Base-by-base conservation (phyloP, 2,329 filamentous ascomycete species). In the Fusarium sp. region DNA sequence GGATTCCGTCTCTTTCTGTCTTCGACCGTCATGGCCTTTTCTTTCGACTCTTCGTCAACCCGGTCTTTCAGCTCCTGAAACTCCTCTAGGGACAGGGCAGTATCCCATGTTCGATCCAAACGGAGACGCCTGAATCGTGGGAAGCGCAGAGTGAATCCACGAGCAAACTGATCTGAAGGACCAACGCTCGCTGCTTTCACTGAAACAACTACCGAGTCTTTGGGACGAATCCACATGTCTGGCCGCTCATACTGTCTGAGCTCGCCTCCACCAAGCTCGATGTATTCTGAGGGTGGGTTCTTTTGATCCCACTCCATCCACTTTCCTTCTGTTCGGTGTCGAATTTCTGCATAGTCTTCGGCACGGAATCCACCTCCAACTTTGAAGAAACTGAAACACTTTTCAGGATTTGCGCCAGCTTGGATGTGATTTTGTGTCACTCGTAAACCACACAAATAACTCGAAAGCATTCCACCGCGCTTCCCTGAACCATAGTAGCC, bases 301-400 rank as follows among this genome's bases (percentile, higher is more conserved):
- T 90, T 92, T 1, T 87, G 79, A 81, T 98, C 92, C 95, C 95
- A 99, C 35, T 94, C 90, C 14, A 89, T 88, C 97, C 97, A 99
- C 81, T 98, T 98, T 6, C 94, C 95, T 68, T 98, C 94, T 0
- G 96, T 98, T 27, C 91, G 88, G 78, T 97, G 94, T 6, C 91
- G 88, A 54, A 99, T 92, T 66, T 93, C 90, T 0, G 93, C 91
- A 80, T 98, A 98, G 79, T 99, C 97, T 62, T 93, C 90, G 1
- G 91, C 92, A 15, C 90, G 91, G 81, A 98, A 95, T 0, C 97
- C 97, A 63, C 97, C 97, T n/a, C 97, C 97, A 17, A 99, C 97
- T 82, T 97, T 98, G 87, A 95, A 97, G 84, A 99, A 98, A n/a
- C 95, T 98, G 78, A 92, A 94, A 79, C 92, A 97, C 81, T 94